A percentile compares a stretch with the other conserved stretches of the same genome.
Conservation (phyloP, 768 basidiomycete species). For the Tulasnella sp. region DNA sequence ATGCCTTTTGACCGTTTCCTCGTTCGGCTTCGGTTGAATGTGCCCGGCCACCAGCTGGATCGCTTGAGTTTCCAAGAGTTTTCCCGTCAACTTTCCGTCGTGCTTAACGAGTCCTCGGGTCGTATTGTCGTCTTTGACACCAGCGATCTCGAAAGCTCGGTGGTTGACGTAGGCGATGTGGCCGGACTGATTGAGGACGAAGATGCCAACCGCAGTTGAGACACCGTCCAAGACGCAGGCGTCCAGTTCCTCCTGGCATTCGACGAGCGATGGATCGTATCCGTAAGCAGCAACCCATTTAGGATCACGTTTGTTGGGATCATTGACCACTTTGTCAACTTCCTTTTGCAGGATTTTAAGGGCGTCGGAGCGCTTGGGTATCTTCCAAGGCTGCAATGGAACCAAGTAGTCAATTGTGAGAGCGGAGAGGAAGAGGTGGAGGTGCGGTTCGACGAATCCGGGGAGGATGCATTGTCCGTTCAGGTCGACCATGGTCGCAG, state of each 20-base stretch:
- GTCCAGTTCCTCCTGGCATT: not conserved
- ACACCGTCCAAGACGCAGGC: not conserved
- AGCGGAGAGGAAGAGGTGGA: conserved; percentile 25
- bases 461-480: conserved; percentile 22
- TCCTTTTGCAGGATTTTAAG: not conserved
- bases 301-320: not conserved
- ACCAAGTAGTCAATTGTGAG: conserved; percentile 13
- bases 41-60: not conserved
- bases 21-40: not conserved
- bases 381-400: not conserved
- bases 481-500: conserved; percentile 1
- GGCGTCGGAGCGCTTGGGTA: not conserved
- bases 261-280: conserved; percentile 24
- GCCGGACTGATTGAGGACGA: conserved; percentile 24
- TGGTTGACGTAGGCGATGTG: conserved; percentile 27
- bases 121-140: not conserved
- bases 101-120: not conserved
- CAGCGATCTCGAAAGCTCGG: conserved; percentile 3
- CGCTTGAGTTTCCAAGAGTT: not conserved
- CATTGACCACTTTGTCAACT: not conserved
- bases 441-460: conserved; percentile 26
- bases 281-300: conserved; percentile 22
- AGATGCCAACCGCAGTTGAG: not conserved
- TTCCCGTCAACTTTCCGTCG: not conserved
- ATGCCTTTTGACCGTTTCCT: not conserved